Base-by-base conservation (phyloP, 2,329 filamentous ascomycete species). In the Microcera coccophila region DNA sequence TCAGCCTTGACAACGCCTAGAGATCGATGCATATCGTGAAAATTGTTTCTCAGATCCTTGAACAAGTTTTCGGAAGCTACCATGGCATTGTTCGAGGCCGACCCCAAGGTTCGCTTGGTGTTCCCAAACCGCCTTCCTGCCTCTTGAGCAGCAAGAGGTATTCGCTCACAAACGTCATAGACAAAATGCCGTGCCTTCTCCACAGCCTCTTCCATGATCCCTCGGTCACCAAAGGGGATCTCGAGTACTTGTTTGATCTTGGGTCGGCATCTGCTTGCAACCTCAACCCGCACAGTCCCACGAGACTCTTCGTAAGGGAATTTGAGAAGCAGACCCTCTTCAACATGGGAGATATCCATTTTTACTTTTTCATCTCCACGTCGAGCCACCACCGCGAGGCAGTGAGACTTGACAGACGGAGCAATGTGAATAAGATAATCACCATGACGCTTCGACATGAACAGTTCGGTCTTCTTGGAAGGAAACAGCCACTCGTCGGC, bases 181-280 rank as follows among this genome's bases (percentile, higher is more conserved):
- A 70, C 65, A 3, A 75, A 61, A 12, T 67, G 58, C 44, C 66
- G 68, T 16, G 72, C 70, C 7, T 64, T 66, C 42, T 74, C 72
- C 5, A 74, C 49, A 12, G 67, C 69, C 29, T 71, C 68, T 11
- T 64, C 66, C 32, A 76, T 59, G 14, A 69, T 61, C 17, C 70
- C 65, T 57, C 65, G 73, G 36, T 78, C 77, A 8, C 8, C 5
- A 60, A 84, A 81, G 58, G 82, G 74, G 21, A 84, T 64, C 29
- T 74, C 71, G 58, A 83, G 78, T 1, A 74, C 75, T 63, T 83
- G 79, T 54, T 78, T 78, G 49, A 83, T 70, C 59, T 73, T 77
- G 18, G 81, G 81, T 47, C 75, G 76, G 42, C 72, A 77, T 12
- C 71, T 78, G 1, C 80, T 80, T 41, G 74, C 68, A 26, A 85